Base-by-base conservation (phyloP, 306 rosid species). In the Hippophae rhamnoides region DNA sequence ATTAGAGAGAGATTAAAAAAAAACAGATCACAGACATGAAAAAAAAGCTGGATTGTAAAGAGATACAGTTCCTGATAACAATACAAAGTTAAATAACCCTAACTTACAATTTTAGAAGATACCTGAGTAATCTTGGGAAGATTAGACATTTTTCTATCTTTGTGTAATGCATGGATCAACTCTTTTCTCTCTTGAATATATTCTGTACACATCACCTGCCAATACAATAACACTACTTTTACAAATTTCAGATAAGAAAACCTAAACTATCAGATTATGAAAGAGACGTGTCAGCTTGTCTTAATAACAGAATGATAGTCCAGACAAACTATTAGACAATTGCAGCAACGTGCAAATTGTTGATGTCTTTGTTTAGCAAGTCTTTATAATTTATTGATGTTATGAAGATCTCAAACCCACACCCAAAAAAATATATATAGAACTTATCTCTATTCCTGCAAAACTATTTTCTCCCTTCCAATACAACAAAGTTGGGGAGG, bases 51-150 rank as follows among this genome's bases (percentile, higher is more conserved):
- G 45, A 27, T 42, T 9, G 9, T 3, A 2, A 13, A 5, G 5
- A 7, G 1, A 52, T 2, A 13, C 8, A 7, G 9, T 9, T 8
- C 1, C 8, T 25, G 57, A 8, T 13, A 18, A 51, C 4, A 13
- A 26, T 18, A 51, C 26, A 13, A 51, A 26, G 8, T 51, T 8
- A 10, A n/a, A 40, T 11, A 12, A 8, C 5, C 12, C 5, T 40
- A 10, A 5, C 41, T 6, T 10, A 55, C 18, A 23, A 45, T 42
- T 14, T 25, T 13, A 5, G 2, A 54, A 41, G 10, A 47, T 44
- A 92, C 98, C 85, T 87, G 92, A 44, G 79, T 54, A 25, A 92
- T 87, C 80, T 73, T 92, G 12, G 96, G 98, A 74, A 92, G 93
- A 72, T 87, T 47, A 38, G 89, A 81, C 54, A 73, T 26, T 50